Evolutionary conservation across 1,284 basidiomycete genomes (phyloP).

Genomic region (Pascua guehoae): DNA sequence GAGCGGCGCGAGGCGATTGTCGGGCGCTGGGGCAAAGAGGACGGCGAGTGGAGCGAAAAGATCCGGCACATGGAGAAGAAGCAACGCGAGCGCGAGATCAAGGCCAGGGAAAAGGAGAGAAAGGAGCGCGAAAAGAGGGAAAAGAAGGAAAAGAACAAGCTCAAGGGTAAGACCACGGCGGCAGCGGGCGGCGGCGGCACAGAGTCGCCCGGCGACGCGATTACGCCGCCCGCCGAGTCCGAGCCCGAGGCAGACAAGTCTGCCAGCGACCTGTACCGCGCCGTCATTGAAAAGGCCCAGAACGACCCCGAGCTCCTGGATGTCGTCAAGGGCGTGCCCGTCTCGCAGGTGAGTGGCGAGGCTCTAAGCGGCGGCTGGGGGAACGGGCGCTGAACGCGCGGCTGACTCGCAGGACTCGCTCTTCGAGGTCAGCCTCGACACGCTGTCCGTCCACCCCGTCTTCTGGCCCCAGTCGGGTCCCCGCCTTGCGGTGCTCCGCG

Average conservation of each 20-base stretch:
- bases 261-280: constrained; percentile 25
- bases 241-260: neutral
- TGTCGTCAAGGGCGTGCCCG: constrained; percentile 42
- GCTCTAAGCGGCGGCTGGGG: neutral
- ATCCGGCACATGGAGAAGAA: constrained; percentile 20
- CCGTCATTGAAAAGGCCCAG: constrained; percentile 30
- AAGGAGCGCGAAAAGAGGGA: constrained; percentile 16
- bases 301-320: constrained; percentile 39
- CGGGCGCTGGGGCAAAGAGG: constrained; percentile 26
- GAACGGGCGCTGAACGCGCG: neutral
- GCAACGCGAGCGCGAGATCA: constrained; percentile 57
- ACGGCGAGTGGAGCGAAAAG: constrained; percentile 27
- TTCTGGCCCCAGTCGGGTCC: constrained; percentile 55
- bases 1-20: constrained; percentile 18
- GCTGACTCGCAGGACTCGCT: constrained; percentile 42
- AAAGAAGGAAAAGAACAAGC: constrained; percentile 9
- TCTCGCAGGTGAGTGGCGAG: constrained; percentile 39
- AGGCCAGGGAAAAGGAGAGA: constrained; percentile 13
- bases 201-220: neutral
- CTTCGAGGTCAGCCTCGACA: constrained; percentile 46
- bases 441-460: constrained; percentile 52
- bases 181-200: neutral
- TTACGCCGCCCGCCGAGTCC: neutral
- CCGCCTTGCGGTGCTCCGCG: constrained; percentile 52
- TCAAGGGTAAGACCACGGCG: neutral